Conservation (phyloP, 2,329 filamentous ascomycete species). For the Cordyceps tenuipes region DNA sequence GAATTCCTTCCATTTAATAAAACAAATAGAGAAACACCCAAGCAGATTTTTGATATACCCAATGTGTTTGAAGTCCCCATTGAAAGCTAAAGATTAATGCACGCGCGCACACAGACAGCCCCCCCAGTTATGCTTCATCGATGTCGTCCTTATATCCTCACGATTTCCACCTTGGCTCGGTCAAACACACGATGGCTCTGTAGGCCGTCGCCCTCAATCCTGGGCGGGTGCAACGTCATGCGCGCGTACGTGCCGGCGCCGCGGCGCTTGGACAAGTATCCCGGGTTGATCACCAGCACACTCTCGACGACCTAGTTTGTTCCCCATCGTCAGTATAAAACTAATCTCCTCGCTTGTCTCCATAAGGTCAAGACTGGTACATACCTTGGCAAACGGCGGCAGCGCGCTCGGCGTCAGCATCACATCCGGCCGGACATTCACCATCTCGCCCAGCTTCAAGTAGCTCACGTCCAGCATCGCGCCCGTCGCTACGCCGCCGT, state of each 20-base stretch:
- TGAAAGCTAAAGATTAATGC: not conserved
- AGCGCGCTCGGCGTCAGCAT: slow-evolving; percentile 74
- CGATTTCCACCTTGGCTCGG: slow-evolving; percentile 77
- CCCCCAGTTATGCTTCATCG: not conserved
- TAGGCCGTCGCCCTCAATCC: slow-evolving; percentile 52
- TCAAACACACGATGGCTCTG: slow-evolving; percentile 72
- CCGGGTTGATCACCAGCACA: slow-evolving; percentile 85
- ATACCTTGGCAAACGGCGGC: slow-evolving; percentile 80
- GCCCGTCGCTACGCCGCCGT: slow-evolving; percentile 55
- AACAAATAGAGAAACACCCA: not conserved
- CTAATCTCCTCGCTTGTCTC: not conserved
- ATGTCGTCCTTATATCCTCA: slow-evolving; percentile 50
- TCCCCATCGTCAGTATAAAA: not conserved
- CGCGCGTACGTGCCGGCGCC: slow-evolving; percentile 80
- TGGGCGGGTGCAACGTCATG: slow-evolving; percentile 63
- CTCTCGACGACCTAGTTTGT: slow-evolving; percentile 70
- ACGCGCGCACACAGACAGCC: not conserved
- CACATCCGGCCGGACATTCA: slow-evolving; percentile 77
- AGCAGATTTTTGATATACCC: not conserved
- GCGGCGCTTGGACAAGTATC: slow-evolving; percentile 73
- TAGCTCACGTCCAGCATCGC: slow-evolving; percentile 77
- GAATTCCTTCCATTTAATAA: not conserved
- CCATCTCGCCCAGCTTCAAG: slow-evolving; percentile 83
- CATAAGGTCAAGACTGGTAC: slow-evolving; percentile 15
- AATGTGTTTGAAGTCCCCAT: not conserved